A percentile compares a stretch with the other conserved stretches of the same genome.
These are phyloP conservation scores for Candolleomyces eurysporus DNA, from an alignment of 768 basidiomycete species.

Conservation along the genomic window DNA sequence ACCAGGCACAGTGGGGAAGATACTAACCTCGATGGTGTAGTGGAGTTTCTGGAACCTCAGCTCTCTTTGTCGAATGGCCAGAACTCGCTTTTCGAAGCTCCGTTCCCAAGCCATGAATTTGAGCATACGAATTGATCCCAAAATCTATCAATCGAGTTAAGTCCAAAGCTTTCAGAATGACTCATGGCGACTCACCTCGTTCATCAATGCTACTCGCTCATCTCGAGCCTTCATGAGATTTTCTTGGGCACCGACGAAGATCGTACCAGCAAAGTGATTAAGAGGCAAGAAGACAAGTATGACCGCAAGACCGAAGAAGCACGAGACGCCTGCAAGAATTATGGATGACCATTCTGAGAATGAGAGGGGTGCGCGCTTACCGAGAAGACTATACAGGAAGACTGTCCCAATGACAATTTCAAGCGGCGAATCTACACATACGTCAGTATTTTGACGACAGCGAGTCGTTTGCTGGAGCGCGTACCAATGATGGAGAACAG, in stretches of 20 bases:
- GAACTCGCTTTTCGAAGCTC: constrained; percentile 75
- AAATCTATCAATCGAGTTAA: constrained; percentile 48
- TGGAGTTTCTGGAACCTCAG: constrained; percentile 82
- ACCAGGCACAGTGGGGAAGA: background rate
- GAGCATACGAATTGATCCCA: constrained; percentile 89
- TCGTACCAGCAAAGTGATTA: constrained; percentile 81
- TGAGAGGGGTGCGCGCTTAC: constrained; percentile 27
- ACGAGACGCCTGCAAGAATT: constrained; percentile 51
- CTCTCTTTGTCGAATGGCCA: constrained; percentile 76
- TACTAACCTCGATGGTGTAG: constrained; percentile 69
- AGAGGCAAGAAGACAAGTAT: constrained; percentile 70
- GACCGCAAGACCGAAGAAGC: constrained; percentile 74
- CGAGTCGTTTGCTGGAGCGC: constrained; percentile 13
- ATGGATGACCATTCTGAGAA: background rate
- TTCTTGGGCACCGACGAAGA: constrained; percentile 69
- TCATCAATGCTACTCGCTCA: constrained; percentile 89
- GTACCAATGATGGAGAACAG: constrained; percentile 70
- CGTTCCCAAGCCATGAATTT: constrained; percentile 97
- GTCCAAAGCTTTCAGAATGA: background rate
- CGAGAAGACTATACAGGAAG: constrained; percentile 77
- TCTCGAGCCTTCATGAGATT: constrained; percentile 93
- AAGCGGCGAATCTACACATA: constrained; percentile 62
- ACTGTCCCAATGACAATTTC: constrained; percentile 73
- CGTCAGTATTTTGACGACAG: background rate
- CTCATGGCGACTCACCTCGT: constrained; percentile 46